Conservation (phyloP, 345 rosid species). For the Gossypium stocksii region DNA sequence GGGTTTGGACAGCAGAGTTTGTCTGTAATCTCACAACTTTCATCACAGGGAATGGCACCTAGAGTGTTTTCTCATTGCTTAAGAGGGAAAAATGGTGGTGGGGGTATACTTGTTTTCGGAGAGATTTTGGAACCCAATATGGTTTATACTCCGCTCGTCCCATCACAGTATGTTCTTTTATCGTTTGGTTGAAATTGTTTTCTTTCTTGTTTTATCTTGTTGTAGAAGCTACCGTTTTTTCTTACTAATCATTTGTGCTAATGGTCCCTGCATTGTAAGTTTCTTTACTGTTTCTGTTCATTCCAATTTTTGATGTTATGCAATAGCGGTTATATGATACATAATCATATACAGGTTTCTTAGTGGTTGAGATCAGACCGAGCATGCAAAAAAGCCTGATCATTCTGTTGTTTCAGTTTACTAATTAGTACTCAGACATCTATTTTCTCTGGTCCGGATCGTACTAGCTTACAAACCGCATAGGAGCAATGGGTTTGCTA, state of each 20-base stretch:
- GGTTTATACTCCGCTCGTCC: conserved; percentile 81
- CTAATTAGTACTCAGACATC: not conserved
- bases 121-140: conserved; percentile 87
- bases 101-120: conserved; percentile 93
- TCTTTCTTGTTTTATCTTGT: not conserved
- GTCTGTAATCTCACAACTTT: conserved; percentile 85
- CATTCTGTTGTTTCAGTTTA: not conserved
- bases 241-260: not conserved
- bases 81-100: conserved; percentile 70
- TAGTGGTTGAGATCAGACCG: conserved; percentile 6
- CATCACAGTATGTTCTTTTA: conserved; percentile 60
- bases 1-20: conserved; percentile 91
- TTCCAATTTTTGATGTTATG: not conserved
- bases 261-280: not conserved
- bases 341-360: not conserved
- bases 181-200: not conserved
- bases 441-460: not conserved
- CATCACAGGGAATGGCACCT: conserved; percentile 82
- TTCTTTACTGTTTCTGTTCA: not conserved
- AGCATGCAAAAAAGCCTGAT: not conserved
- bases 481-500: not conserved
- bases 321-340: not conserved
- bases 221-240: not conserved
- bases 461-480: not conserved
- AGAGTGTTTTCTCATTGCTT: conserved; percentile 92